Evolutionary conservation across 306 rosid species (phyloP), one percentile per base, ranked within the genome.

Genomic region (Vigna angularis): DNA sequence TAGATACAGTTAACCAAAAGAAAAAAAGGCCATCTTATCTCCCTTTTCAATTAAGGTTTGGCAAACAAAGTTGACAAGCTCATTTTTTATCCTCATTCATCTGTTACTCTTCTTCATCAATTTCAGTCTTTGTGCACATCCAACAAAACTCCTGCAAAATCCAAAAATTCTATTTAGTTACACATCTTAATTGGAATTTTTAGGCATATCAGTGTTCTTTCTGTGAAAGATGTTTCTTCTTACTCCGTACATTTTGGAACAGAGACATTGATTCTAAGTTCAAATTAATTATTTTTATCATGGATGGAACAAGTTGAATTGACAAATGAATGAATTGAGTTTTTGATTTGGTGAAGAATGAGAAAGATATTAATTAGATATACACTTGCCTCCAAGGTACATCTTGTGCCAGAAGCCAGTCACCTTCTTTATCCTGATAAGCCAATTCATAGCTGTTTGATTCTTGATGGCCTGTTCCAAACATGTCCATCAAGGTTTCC

Each of bases 331-430:
- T 65, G 18, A 14, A 18, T 4, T 18, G 34, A 34, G 34, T 5
- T 20, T 56, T 24, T 7, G 6, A 40, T 40, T 40, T 40, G 45
- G 45, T 40, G 3, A 0, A 40, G 3, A 1, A 40, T 8, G 9
- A 40, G 3, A 18, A 55, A 2, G 14, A 4, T 7, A 32, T 9
- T 10, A 42, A 3, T 3, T 64, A 67, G 13, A 16, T 30, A 34
- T 58, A 49, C 26, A 73, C 78, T 78, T 68, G 87, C 98, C 93
- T 92, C 98, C 98, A 95, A 63, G 97, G 81, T 22, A 91, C 85
- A 75, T 91, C 91, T 67, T 88, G 74, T 32, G 96, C 95, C 72
- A 88, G 88, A 18, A 92, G 83, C 98, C 98, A 92, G 42, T 92
- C 97, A 56, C 98, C 98, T 10, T 88, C 90, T 13, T 45, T 66